phyloP scores from a whole-genome alignment of 495 filamentous ascomycete species.

The Daldinia vernicosa region DNA sequence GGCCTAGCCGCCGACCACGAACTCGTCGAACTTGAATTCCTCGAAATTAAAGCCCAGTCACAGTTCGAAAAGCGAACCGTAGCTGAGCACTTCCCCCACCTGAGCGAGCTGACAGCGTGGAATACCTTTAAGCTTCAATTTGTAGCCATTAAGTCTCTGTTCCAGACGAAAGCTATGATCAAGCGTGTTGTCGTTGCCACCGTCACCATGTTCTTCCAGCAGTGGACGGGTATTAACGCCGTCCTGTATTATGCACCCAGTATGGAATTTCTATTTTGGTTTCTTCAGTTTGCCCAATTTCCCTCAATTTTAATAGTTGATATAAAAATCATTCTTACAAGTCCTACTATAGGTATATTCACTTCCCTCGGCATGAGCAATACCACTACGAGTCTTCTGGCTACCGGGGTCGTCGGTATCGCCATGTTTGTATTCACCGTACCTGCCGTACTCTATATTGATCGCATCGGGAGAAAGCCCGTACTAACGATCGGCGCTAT shows the following conservation, averaged over 20 bases:
- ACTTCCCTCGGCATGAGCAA: slow-evolving; percentile 67
- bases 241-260: slow-evolving; percentile 77
- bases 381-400: slow-evolving; percentile 74
- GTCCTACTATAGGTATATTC: slow-evolving; percentile 62
- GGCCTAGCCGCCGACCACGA: slow-evolving; percentile 67
- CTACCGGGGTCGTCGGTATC: slow-evolving; percentile 82
- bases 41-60: slow-evolving; percentile 83
- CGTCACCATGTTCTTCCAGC: slow-evolving; percentile 78
- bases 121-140: slow-evolving; percentile 75
- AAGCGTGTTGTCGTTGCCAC: slow-evolving; percentile 74
- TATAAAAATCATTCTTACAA: neutral
- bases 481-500: slow-evolving; percentile 65
- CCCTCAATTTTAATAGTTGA: neutral
- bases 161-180: slow-evolving; percentile 77
- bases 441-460: slow-evolving; percentile 73
- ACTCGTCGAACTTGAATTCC: slow-evolving; percentile 76
- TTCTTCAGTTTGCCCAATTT: neutral
- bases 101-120: slow-evolving; percentile 66
- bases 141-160: slow-evolving; percentile 74
- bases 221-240: slow-evolving; percentile 79
- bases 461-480: slow-evolving; percentile 66
- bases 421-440: slow-evolving; percentile 76
- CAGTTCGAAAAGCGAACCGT: slow-evolving; percentile 81
- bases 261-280: neutral
- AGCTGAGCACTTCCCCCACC: slow-evolving; percentile 73